These are phyloP conservation scores for Thraustotheca clavata DNA, from an alignment of 352 stramenopile genomes.

Conservation along the genomic window DNA sequence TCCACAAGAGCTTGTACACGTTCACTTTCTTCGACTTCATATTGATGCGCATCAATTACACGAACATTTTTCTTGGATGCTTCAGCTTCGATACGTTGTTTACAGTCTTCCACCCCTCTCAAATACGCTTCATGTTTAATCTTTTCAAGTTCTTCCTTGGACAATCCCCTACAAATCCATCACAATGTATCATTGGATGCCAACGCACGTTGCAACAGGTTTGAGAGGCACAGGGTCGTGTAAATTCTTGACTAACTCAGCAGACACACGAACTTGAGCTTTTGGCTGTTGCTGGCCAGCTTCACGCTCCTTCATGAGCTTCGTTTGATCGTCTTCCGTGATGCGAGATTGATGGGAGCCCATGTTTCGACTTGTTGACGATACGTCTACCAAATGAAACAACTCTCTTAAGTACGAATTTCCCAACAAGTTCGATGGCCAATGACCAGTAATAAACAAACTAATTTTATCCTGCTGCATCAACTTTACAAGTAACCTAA, in stretches of 20 bases:
- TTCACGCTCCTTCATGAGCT: slow-evolving; percentile 21
- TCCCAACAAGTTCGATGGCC: no score
- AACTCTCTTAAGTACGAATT: no score
- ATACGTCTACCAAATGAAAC: no score
- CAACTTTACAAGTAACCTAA: no score
- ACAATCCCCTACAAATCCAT: background rate
- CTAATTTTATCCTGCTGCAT: no score
- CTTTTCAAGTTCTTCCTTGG: slow-evolving; percentile 30
- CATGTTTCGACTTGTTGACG: slow-evolving; percentile 18
- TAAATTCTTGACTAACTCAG: slow-evolving; percentile 9
- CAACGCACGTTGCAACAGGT: background rate
- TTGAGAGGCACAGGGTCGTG: background rate
- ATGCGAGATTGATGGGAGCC: slow-evolving; percentile 19
- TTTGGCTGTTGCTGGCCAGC: background rate
- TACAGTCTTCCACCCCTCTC: slow-evolving; percentile 66
- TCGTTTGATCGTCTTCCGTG: slow-evolving; percentile 22
- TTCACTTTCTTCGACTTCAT: slow-evolving; percentile 52
- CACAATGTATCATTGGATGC: background rate
- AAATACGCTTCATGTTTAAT: slow-evolving; percentile 66
- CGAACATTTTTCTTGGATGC: slow-evolving; percentile 31
- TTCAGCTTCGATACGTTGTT: slow-evolving; percentile 43
- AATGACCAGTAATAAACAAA: no score
- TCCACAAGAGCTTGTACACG: slow-evolving; percentile 67
- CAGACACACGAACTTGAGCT: slow-evolving; percentile 16
- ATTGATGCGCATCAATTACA: slow-evolving; percentile 43